Base-by-base conservation (phyloP, 805 yeast species). In the Priceomyces carsonii region DNA sequence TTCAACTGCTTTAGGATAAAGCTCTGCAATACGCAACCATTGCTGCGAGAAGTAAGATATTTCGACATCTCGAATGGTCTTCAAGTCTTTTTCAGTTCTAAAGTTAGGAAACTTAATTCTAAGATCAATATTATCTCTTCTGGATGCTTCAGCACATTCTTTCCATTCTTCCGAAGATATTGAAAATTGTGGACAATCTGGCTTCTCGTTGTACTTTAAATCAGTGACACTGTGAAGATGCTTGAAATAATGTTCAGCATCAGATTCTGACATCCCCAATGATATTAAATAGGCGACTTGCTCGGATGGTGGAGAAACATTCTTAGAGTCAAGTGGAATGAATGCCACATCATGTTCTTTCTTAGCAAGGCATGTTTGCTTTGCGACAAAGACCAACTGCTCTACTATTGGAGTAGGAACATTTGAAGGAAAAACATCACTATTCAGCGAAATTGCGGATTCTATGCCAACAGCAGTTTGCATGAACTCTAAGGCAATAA, bases 361-460 rank as follows among this genome's bases (percentile, higher is more conserved):
- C n/a, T 55, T 53, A 1, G 57, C 50, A 7, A 56, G 55, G 43
- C 62, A 75, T 1, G 71, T 59, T 31, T 68, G 62, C 31, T 66
- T 68, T 19, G 75, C 52, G 26, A 80, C 60, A 3, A 62, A 53
- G 12, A 78, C 55, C 1, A 78, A 34, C 38, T 71, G 73, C 18
- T 73, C 74, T 29, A 76, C 59, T 3, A 79, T 59, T 1, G 44
- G 42, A 8, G 51, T 32, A 0, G 76, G 71, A 21, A 69, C 47
- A 18, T 57, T 63, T 7, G 26, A 18, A 13, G 38, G 26, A 10
- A 35, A 39, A 15, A 54, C 43, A 8, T 51, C 56, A 3, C 51
- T 25, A 5, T 33, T 23, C 3, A 29, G 18, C 14, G 17, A 29
- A n/a, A 39, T 14, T 5, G 16, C 8, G 3, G 36, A 18, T 12